Evolutionary conservation across 257 asterid species (phyloP).

Genomic region (Solanum clarkiae): DNA sequence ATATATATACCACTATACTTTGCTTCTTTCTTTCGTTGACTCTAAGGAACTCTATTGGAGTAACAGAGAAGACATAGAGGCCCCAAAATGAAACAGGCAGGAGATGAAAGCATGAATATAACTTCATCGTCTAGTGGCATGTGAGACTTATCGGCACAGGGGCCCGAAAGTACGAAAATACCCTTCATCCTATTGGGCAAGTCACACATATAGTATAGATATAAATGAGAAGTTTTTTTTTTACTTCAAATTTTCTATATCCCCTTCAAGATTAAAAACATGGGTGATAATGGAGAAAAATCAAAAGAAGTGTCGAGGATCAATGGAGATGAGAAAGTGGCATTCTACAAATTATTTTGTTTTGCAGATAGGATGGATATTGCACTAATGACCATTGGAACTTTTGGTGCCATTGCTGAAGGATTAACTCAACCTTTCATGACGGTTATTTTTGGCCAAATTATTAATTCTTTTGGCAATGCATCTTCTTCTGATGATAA

Average conservation of each 20-base stretch:
- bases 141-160: too few relatives aligned
- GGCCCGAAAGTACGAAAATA: too few relatives aligned
- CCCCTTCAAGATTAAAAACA: not conserved
- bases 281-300: not conserved
- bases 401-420: slow-evolving; percentile 32
- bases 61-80: not conserved
- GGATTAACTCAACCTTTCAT: slow-evolving; percentile 65
- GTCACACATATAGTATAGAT: too few relatives aligned
- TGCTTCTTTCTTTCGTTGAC: not conserved
- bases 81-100: too few relatives aligned
- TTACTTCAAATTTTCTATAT: not conserved
- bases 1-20: not conserved
- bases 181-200: too few relatives aligned
- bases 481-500: not conserved
- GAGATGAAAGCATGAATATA: too few relatives aligned
- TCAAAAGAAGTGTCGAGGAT: not conserved
- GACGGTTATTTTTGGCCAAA: slow-evolving; percentile 49
- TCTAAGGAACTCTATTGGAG: not conserved
- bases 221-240: not conserved
- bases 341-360: slow-evolving; percentile 30
- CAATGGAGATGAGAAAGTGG: slow-evolving; percentile 19
- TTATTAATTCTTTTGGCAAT: slow-evolving; percentile 45
- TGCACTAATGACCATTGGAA: slow-evolving; percentile 30
- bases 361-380: slow-evolving; percentile 47
- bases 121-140: too few relatives aligned